phyloP scores from a whole-genome alignment of 108 stramenopile species.

The Skeletonema grethae region DNA sequence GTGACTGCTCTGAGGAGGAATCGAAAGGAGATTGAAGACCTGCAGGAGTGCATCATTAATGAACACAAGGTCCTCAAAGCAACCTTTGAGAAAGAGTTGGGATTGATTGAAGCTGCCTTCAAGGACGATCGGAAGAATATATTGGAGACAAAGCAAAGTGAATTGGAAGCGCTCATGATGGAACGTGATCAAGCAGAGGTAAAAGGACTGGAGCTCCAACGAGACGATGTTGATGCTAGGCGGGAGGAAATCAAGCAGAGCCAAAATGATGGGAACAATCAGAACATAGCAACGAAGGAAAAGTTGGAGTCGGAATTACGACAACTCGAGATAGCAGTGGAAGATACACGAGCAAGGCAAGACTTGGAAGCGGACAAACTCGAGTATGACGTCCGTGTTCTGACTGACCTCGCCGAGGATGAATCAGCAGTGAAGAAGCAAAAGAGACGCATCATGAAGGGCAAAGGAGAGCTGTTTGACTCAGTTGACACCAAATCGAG shows the following conservation, averaged over 20 bases:
- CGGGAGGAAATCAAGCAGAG: constrained; percentile 30
- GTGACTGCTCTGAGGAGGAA: constrained; percentile 45
- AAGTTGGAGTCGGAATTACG: constrained; percentile 30
- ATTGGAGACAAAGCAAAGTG: constrained; percentile 14
- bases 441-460: constrained; percentile 47
- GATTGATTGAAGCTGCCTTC: constrained; percentile 34
- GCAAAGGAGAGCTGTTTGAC: constrained; percentile 37
- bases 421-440: constrained; percentile 34
- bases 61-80: constrained; percentile 37
- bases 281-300: constrained; percentile 19
- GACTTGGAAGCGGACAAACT: constrained; percentile 46
- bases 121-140: constrained; percentile 24
- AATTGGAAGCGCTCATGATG: constrained; percentile 35
- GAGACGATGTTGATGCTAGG: constrained; percentile 24
- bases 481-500: constrained; percentile 19
- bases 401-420: constrained; percentile 43
- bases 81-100: constrained; percentile 41
- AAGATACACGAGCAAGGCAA: constrained; percentile 33
- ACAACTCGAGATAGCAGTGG: constrained; percentile 35
- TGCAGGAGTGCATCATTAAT: constrained; percentile 29
- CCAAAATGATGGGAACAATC: constrained; percentile 22
- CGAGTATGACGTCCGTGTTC: constrained; percentile 41
- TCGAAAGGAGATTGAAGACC: constrained; percentile 28
- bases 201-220: constrained; percentile 23
- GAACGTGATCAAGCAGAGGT: constrained; percentile 33